Conservation (phyloP, 306 rosid species). For the Malus sieversii region DNA sequence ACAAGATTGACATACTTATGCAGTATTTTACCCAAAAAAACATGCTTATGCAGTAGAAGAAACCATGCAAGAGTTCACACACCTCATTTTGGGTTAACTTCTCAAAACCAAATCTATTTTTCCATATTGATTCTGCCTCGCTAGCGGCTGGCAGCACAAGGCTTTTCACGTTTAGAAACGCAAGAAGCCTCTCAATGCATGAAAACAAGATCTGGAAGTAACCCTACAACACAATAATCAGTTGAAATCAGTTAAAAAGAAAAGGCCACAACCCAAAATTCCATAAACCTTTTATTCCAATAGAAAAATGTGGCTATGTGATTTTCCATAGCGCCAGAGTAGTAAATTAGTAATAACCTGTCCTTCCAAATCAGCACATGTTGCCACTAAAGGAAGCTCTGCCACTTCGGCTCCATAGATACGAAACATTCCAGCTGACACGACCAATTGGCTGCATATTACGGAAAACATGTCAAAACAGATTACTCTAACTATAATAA, state of each 20-base stretch:
- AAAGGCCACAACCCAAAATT: neutral
- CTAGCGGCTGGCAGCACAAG: constrained; percentile 69
- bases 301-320: neutral
- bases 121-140: constrained; percentile 72
- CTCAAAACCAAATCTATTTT: constrained; percentile 52
- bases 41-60: neutral
- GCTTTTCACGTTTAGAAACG: constrained; percentile 38
- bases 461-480: neutral
- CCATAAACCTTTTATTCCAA: neutral
- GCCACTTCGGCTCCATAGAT: constrained; percentile 80
- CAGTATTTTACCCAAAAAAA: neutral
- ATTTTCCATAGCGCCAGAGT: neutral
- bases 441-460: constrained; percentile 48
- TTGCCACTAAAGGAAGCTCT: constrained; percentile 94
- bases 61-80: neutral
- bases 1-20: neutral
- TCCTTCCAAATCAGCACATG: constrained; percentile 65
- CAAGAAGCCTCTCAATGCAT: constrained; percentile 57
- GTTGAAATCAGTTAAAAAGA: constrained; percentile 1
- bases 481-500: neutral
- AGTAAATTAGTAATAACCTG: constrained; percentile 46
- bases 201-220: constrained; percentile 59
- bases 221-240: constrained; percentile 38
- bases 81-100: constrained; percentile 43
- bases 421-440: constrained; percentile 83